Evolutionary conservation across 768 basidiomycete species (phyloP), one percentile per base, ranked within the genome.

Genomic region (Baorangia bicolor): DNA sequence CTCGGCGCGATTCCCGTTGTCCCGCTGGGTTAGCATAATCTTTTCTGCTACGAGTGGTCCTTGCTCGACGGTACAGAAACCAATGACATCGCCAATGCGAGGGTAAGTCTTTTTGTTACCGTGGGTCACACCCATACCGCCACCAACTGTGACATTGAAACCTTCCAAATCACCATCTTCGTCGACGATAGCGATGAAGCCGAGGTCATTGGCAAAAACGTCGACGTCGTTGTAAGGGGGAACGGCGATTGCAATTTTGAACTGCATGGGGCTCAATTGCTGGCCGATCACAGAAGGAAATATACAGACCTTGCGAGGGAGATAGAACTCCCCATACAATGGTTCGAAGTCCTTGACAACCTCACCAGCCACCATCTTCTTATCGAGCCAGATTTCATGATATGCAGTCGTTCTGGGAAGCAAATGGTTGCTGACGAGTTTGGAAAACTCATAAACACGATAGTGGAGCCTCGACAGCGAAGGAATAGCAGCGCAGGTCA

Each of bases 91-190:
- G 28, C 84, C 94, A 42, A 87, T 73, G 49, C 97, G 88, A 43
- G 97, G 97, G 70, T 98, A 98, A 0, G 97, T 99, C 79, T 97
- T 95, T 79, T 98, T 98, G 81, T 93, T 96, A 33, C 94, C 94
- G 64, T 98, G 96, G 1, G 97, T 98, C 41, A 98, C 97, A 72
- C 97, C 97, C 97, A 99, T 99, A 46, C 97, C 97, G 63, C 97
- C 97, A 53, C 97, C 97, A 41, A 92, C 78, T 16, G 87, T 74
- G 49, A 99, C 94, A 68, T 99, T 97, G 82, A 97, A 99, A 40
- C 97, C 97, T 50, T 81, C 79, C 20, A 99, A 76, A 59, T 89
- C 80, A 48, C 92, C 92, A 23, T 85, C 71, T 55, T 83, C 75
- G 60, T 86, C 83, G 28, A 92, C 83, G 62, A 98, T 92, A 35